Conservation (phyloP, 2,329 filamentous ascomycete genomes). For the Colletotrichum viniferum region DNA sequence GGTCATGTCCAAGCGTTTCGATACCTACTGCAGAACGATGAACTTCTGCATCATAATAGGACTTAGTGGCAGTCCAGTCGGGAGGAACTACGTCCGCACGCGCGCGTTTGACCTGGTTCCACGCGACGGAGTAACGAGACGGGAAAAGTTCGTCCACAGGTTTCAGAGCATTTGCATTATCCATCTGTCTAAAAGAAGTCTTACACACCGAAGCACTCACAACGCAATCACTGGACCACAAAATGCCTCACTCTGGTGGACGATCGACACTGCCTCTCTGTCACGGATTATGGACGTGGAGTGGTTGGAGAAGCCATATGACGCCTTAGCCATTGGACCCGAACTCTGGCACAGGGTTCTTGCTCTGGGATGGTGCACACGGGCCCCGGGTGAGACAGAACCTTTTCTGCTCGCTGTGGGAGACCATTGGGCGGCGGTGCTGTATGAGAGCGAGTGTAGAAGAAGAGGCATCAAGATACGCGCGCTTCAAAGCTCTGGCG, state of each 20-base stretch:
- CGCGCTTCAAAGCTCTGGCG: background rate
- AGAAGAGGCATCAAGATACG: background rate
- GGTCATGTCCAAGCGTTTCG: background rate
- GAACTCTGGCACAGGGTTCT: background rate
- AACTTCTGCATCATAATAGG: background rate
- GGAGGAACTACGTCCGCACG: background rate
- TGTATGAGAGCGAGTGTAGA: background rate
- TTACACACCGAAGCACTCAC: background rate
- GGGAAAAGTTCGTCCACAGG: background rate
- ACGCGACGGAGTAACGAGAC: background rate
- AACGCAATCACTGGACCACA: background rate
- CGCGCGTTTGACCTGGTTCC: background rate
- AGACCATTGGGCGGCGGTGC: background rate
- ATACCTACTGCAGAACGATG: background rate
- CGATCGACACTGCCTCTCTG: background rate
- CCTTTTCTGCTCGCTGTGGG: background rate
- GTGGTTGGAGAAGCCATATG: background rate
- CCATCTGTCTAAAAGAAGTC: background rate
- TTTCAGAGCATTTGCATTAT: background rate
- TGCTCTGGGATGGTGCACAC: background rate
- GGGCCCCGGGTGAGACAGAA: background rate
- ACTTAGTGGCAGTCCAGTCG: background rate
- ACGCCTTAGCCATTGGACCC: background rate
- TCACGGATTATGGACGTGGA: background rate
- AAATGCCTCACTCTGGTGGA: background rate